These are phyloP conservation scores for Linum lewisii DNA, from an alignment of 345 rosid species.

Conservation along the genomic window DNA sequence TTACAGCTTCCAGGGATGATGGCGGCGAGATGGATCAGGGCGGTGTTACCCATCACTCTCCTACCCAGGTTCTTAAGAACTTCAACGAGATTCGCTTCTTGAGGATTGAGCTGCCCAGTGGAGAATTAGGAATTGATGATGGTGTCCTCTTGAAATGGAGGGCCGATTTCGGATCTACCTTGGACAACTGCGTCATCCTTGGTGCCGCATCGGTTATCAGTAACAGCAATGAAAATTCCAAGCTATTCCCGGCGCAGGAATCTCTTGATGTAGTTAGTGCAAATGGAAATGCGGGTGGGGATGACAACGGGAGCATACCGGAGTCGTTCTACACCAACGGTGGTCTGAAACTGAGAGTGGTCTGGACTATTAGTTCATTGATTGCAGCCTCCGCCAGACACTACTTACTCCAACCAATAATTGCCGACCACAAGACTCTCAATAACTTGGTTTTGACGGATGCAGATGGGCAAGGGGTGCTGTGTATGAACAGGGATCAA, in stretches of 20 bases:
- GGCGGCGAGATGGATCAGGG: conserved; percentile 58
- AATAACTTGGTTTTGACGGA: conserved; percentile 78
- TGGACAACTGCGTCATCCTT: conserved; percentile 79
- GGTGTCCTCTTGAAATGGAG: conserved; percentile 84
- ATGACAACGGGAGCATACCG: conserved; percentile 85
- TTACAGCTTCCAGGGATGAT: conserved; percentile 20
- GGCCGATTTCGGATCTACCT: conserved; percentile 92
- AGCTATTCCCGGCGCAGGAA: conserved; percentile 16
- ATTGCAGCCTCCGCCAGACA: conserved; percentile 96
- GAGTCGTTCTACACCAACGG: conserved; percentile 94
- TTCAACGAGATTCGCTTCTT: conserved; percentile 81
- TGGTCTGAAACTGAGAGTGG: conserved; percentile 81
- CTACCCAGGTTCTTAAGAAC: conserved; percentile 81
- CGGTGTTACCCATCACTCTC: conserved; percentile 91
- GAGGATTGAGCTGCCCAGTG: conserved; percentile 76
- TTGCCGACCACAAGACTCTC: conserved; percentile 75
- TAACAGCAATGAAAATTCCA: conserved; percentile 6
- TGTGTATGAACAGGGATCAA: conserved; percentile 85
- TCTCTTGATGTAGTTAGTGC: conserved; percentile 19
- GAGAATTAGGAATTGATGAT: conserved; percentile 82
- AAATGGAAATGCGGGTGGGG: conserved; percentile 7
- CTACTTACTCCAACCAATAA: conserved; percentile 79
- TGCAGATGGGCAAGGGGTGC: conserved; percentile 82
- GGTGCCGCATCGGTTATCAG: conserved; percentile 63
- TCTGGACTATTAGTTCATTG: conserved; percentile 91